Conservation (phyloP, 192 early-diverging fungal species). For the Rhizophagus clarus region DNA sequence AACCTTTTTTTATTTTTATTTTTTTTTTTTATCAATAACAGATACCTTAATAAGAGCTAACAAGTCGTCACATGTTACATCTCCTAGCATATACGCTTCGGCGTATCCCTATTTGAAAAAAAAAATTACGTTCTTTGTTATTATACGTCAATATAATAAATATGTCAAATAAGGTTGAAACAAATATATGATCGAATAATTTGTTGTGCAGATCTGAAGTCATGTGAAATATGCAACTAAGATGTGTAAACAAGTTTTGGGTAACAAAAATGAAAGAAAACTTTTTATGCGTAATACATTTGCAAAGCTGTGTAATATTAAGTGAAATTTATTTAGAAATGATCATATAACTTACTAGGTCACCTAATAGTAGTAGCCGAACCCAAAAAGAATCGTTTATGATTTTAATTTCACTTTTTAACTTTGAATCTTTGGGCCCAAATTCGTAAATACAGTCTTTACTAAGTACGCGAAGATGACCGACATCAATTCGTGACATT, state of each 20-base stretch:
- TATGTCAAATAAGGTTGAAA: neutral
- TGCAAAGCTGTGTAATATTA: neutral
- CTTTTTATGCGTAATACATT: neutral
- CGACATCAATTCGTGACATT: conserved; percentile 37
- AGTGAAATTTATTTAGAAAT: too few relatives aligned
- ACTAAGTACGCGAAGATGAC: conserved; percentile 46
- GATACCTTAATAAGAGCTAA: conserved; percentile 53
- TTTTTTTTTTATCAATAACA: too few relatives aligned
- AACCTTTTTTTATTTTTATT: too few relatives aligned
- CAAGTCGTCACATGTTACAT: conserved; percentile 59
- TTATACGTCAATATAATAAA: too few relatives aligned
- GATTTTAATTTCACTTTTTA: conserved; percentile 50
- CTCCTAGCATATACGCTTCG: conserved; percentile 72
- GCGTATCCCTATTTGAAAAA: conserved; percentile 69
- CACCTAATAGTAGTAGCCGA: conserved; percentile 52
- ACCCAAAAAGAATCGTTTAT: conserved; percentile 64
- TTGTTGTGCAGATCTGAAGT: neutral
- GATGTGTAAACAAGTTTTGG: neutral
- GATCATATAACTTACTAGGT: conserved; percentile 43
- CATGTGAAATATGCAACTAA: neutral
- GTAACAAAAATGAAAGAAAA: neutral
- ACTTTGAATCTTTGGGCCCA: conserved; percentile 40
- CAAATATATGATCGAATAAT: too few relatives aligned
- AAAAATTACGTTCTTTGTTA: too few relatives aligned
- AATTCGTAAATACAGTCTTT: conserved; percentile 42